Percentiles rank a stretch among this genome's conserved stretches.
These are phyloP conservation scores for Ustilago bromivora DNA, from an alignment of 1,284 basidiomycete genomes.

Conservation along the genomic window DNA sequence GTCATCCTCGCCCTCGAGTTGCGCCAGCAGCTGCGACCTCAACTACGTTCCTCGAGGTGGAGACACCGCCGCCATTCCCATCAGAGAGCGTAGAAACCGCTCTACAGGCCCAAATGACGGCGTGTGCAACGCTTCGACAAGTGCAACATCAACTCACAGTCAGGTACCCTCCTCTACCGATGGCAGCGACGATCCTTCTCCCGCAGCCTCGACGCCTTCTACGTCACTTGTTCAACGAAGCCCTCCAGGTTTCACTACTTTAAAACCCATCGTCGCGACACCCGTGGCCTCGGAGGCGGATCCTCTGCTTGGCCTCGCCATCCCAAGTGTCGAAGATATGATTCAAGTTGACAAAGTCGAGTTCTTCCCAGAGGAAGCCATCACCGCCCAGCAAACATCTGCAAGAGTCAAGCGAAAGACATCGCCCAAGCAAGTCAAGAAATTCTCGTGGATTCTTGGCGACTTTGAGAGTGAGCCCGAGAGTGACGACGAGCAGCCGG, in stretches of 20 bases:
- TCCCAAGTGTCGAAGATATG: constrained; percentile 45
- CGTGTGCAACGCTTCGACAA: constrained; percentile 2
- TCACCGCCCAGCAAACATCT: constrained; percentile 22
- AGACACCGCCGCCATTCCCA: constrained; percentile 30
- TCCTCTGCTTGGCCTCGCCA: constrained; percentile 30
- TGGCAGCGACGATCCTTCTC: constrained; percentile 37
- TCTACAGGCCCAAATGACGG: constrained; percentile 3
- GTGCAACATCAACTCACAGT: constrained; percentile 31
- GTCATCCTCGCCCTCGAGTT: constrained; percentile 30
- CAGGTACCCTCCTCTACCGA: constrained; percentile 37
- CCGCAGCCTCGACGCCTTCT: constrained; percentile 36
- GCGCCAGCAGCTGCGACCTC: constrained; percentile 43
- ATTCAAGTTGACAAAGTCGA: constrained; percentile 46
- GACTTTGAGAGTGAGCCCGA: constrained; percentile 50
- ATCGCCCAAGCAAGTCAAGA: constrained; percentile 34
- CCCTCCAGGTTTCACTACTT: constrained; percentile 29
- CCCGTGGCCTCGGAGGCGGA: constrained; percentile 37
- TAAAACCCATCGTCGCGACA: constrained; percentile 36
- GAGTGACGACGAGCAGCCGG: constrained; percentile 27
- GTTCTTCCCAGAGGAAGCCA: constrained; percentile 39
- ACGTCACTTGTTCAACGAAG: constrained; percentile 41
- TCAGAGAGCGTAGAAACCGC: constrained; percentile 21
- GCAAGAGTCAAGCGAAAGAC: constrained; percentile 21
- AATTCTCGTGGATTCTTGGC: constrained; percentile 49
- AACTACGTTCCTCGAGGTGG: constrained; percentile 6